phyloP scores from a whole-genome alignment of 2,329 filamentous ascomycete genomes.

The Trichoderma lentiforme region DNA sequence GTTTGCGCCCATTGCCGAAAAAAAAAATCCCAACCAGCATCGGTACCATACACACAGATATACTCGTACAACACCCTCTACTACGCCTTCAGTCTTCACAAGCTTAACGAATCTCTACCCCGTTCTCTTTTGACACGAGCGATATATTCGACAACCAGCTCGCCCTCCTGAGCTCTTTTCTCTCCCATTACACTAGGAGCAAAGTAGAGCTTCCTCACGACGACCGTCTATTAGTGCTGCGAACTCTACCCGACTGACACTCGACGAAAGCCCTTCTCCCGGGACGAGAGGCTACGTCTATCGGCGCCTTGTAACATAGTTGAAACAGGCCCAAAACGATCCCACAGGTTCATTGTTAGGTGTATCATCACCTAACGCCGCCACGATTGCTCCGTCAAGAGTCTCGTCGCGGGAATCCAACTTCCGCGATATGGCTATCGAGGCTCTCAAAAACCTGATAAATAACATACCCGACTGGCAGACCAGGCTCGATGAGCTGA shows the following conservation, averaged over 20 bases:
- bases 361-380: constrained; percentile 30
- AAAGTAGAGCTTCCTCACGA: background rate
- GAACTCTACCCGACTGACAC: constrained; percentile 14
- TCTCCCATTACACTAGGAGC: background rate
- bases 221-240: background rate
- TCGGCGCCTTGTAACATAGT: background rate
- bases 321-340: background rate
- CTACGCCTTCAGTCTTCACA: background rate
- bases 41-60: background rate
- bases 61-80: background rate
- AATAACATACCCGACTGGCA: constrained; percentile 60
- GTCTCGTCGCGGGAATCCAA: constrained; percentile 29
- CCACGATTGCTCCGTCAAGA: constrained; percentile 28
- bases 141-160: background rate
- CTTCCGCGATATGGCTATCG: constrained; percentile 44
- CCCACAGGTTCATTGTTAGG: constrained; percentile 25
- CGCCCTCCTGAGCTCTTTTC: background rate
- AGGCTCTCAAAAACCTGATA: constrained; percentile 54
- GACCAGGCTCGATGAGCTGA: constrained; percentile 56
- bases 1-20: background rate
- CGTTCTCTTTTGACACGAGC: background rate
- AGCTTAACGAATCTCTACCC: background rate
- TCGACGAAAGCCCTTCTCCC: background rate
- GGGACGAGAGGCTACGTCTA: background rate
- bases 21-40: background rate